Base-by-base conservation (phyloP, 768 basidiomycete genomes). In the Sistotremastrum suecicum region DNA sequence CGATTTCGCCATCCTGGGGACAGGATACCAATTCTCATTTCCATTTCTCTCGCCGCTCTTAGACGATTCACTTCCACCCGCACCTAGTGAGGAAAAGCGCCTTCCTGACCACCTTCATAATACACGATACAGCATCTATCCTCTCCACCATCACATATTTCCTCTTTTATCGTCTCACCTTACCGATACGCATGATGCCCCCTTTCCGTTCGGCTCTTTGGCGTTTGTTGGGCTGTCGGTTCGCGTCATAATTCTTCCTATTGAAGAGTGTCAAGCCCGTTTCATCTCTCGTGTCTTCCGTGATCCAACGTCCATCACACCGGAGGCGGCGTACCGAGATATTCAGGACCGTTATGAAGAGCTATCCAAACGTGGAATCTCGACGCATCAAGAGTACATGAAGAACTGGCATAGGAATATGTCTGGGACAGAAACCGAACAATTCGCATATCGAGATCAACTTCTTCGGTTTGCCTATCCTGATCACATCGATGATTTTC, bases 261-360 rank as follows among this genome's bases (percentile, higher is more conserved):
- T 89, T 0, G 67, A 80, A 41, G 87, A 95, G 60, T 75, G 74
- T 0, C 91, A 94, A 61, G 80, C 80, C 0, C 73, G 71, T 0
- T 80, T 76, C 2, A 68, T 75, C 5, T 58, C 78, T 20, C 66
- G 67, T 28, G 74, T 70, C 0, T 81, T 84, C 48, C 63, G 64
- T 9, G 53, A 75, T 43, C 76, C 75, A 1, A 56, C 58, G 29
- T 59, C 67, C 20, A 60, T 85, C 5, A 70, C 84, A 50, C 46
- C 57, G 33, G 60, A 63, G 3, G 54, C 60, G 33, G 81, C 81
- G 54, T 63, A 66, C 0, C 60, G 62, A 29, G 70, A 63, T n/a
- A 59, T 81, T 45, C 54, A 75, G 30, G 59, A 66, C 5, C 73
- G 76, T 5, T 71, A 72, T 46, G 65, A 68, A 36, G 52, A 59